A percentile compares a stretch with the other conserved stretches of the same genome.
These are phyloP conservation scores for Sclerotinia minor DNA, from an alignment of 2,329 filamentous ascomycete species.

Conservation along the genomic window DNA sequence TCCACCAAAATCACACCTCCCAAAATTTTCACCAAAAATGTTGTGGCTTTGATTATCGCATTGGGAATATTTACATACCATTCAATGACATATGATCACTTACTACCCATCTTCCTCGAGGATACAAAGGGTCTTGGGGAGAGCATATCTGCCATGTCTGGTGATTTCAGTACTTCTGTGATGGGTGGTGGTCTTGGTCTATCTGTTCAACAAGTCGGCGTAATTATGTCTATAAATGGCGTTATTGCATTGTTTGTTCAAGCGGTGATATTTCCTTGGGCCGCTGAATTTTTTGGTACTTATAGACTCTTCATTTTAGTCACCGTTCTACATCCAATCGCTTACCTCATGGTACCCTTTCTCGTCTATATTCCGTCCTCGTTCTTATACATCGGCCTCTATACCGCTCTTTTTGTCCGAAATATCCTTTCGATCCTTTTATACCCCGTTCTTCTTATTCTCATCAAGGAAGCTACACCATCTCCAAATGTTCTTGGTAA, in stretches of 20 bases:
- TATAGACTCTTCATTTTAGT: constrained; percentile 58
- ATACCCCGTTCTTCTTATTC: constrained; percentile 65
- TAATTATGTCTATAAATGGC: constrained; percentile 61
- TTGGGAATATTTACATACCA: constrained; percentile 92
- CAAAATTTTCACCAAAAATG: constrained; percentile 60
- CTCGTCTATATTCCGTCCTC: constrained; percentile 55
- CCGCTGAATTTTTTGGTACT: constrained; percentile 59
- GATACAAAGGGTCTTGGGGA: constrained; percentile 56
- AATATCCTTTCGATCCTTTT: constrained; percentile 63
- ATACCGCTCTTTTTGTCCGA: constrained; percentile 49
- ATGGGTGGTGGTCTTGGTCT: constrained; percentile 63
- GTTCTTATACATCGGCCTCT: constrained; percentile 58
- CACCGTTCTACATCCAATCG: constrained; percentile 60
- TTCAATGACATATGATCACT: constrained; percentile 91
- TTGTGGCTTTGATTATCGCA: constrained; percentile 76
- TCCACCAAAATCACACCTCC: constrained; percentile 32
- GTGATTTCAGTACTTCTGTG: constrained; percentile 49
- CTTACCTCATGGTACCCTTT: constrained; percentile 60
- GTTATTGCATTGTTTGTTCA: constrained; percentile 60
- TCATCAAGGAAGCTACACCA: constrained; percentile 67
- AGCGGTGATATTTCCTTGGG: constrained; percentile 60
- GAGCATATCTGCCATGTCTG: constrained; percentile 32
- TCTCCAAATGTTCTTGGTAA: constrained; percentile 57
- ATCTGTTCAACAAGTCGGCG: constrained; percentile 61
- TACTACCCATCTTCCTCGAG: constrained; percentile 90